A percentile compares a stretch with the other conserved stretches of the same genome.
Evolutionary conservation across 202 grass and related monocot genomes (phyloP).

Genomic region (Carex sylvatica): DNA sequence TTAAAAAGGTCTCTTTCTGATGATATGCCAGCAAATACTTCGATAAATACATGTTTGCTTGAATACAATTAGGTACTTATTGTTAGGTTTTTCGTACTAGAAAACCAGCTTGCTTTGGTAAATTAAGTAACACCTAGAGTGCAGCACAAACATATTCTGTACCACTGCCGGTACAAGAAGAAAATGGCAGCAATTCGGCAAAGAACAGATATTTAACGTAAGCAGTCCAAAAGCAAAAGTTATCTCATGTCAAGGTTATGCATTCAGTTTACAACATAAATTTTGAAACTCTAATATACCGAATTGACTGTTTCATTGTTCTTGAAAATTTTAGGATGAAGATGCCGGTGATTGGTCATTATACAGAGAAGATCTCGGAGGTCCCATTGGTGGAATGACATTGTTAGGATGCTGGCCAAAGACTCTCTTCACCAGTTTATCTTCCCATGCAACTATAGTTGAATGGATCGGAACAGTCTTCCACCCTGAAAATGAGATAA

Average conservation of each 20-base stretch:
- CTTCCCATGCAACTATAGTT: neutral
- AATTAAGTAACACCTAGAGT: neutral
- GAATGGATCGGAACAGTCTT: neutral
- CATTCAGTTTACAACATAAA: neutral
- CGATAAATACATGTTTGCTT: neutral
- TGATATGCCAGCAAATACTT: neutral
- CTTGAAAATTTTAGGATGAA: neutral
- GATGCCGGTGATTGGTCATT: slow-evolving; percentile 1
- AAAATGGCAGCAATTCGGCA: neutral
- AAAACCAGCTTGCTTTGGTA: neutral
- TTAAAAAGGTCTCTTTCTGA: slow-evolving; percentile 8
- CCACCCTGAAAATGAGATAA: neutral
- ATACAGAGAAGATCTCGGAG: slow-evolving; percentile 21
- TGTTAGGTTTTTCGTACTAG: neutral
- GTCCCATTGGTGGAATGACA: slow-evolving; percentile 17
- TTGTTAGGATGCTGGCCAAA: slow-evolving; percentile 15
- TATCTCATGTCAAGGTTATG: neutral
- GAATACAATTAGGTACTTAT: neutral
- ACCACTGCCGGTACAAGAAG: neutral
- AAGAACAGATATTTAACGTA: neutral
- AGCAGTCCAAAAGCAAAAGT: neutral
- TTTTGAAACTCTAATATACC: neutral
- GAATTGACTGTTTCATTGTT: neutral
- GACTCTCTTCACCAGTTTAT: neutral
- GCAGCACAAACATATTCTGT: neutral